Base-by-base conservation (phyloP, 73 alveolate genomes). In the Paramecium pentaurelia region DNA sequence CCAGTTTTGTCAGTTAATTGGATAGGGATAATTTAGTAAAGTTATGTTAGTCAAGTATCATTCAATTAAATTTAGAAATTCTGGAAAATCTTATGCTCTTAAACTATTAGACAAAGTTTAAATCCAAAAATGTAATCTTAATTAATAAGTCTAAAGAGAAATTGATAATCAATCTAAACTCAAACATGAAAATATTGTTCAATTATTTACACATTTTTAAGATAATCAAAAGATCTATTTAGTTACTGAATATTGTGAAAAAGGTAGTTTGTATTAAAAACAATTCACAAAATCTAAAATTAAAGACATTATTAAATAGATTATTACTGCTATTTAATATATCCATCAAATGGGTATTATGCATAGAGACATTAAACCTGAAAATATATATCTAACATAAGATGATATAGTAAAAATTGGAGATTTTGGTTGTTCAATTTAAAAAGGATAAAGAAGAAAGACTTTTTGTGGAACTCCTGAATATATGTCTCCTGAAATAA, bases 391-490 rank as follows among this genome's bases (percentile, higher is more conserved):
- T 9, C 0, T 64, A 14, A 64, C 84, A 11, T 64, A 4, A 27
- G 30, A 64, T 64, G 27, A 64, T 32, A 34, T 2, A 64, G 16
- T 64, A 3, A 64, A 64, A 9, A 64, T 64, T 12, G 84, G 84
- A 64, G 84, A 64, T 11, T 64, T 64, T 64, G 84, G 84, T 28
- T 64, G 28, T 34, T 28, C 84, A 11, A 64, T 28, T 64, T 64
- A 64, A 16, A 64, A 7, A 64, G 84, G 84, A 2, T 8, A 11
- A 4, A 64, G 84, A 34, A 64, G 84, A 28, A 64, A 64, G 49
- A 64, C 84, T 14, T 64, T 14, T 32, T 64, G 84, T 28, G 84
- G 84, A 4, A 64, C 84, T 64, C 84, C 84, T 12, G 84, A 64
- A 12, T 64, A 64, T 42, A 64, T 64, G 84, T 51, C 84, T 0